phyloP scores from a whole-genome alignment of 2,329 filamentous ascomycete species.

The Pseudogymnoascus sp. region DNA sequence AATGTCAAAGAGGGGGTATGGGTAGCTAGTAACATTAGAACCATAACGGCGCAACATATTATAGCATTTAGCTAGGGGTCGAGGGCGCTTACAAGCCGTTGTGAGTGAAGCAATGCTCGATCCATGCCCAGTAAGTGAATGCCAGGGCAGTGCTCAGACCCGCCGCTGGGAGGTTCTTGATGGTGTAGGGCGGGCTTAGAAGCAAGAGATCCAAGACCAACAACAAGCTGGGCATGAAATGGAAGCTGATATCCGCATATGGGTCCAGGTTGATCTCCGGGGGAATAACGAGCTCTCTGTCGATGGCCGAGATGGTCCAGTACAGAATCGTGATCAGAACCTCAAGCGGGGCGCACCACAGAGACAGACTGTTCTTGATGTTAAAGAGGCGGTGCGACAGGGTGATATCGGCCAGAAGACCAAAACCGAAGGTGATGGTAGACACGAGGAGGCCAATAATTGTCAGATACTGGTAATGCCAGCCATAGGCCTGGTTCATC shows the following conservation, averaged over 20 bases:
- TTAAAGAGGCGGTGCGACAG: conserved; percentile 52
- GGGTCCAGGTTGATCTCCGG: conserved; percentile 50
- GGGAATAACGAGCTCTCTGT: conserved; percentile 45
- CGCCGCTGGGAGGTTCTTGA: conserved; percentile 53
- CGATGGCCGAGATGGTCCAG: conserved; percentile 59
- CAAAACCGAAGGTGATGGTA: conserved; percentile 53
- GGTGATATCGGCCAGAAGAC: conserved; percentile 58
- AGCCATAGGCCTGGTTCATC: conserved; percentile 55
- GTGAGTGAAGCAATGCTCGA: conserved; percentile 61
- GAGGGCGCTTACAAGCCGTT: conserved; percentile 54
- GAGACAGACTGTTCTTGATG: conserved; percentile 60
- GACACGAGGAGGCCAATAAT: conserved; percentile 63
- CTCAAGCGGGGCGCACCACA: conserved; percentile 63
- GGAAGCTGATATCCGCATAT: conserved; percentile 56
- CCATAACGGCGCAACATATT: not conserved
- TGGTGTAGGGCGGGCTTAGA: conserved; percentile 66
- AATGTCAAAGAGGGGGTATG: conserved; percentile 75
- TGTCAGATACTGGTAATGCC: conserved; percentile 67
- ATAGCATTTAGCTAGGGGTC: not conserved
- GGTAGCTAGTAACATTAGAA: conserved; percentile 53
- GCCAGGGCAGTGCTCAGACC: conserved; percentile 52
- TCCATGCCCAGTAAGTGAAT: conserved; percentile 69
- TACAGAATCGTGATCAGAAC: conserved; percentile 66
- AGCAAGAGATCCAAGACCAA: conserved; percentile 60
- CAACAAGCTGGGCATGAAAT: conserved; percentile 59